Evolutionary conservation across 169 alveolate genomes (phyloP).

Genomic region (Cryptosporidium felis): DNA sequence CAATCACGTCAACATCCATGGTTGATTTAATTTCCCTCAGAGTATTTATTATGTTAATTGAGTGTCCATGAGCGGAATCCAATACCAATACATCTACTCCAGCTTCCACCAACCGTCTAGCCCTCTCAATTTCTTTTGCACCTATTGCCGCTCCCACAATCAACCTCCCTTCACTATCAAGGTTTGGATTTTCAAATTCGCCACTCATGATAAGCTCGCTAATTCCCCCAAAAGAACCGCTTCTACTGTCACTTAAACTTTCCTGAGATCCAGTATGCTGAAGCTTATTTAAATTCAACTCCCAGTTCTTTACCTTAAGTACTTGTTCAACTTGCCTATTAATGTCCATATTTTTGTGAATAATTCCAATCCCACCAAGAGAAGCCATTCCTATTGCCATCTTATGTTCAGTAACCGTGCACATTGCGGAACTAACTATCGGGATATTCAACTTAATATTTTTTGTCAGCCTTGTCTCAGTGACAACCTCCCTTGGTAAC

Average conservation of each 20-base stretch:
- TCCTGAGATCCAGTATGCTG: not conserved
- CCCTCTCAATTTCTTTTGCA: conserved; percentile 60
- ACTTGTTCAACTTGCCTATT: conserved; percentile 87
- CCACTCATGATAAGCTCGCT: not conserved
- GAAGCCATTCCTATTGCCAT: conserved; percentile 93
- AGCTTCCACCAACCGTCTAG: conserved; percentile 74
- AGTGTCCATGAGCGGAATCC: conserved; percentile 94
- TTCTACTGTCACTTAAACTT: not conserved
- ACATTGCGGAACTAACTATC: conserved; percentile 91
- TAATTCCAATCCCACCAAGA: conserved; percentile 88
- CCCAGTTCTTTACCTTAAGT: conserved; percentile 80
- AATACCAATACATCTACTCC: conserved; percentile 85
- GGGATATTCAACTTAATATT: conserved; percentile 85
- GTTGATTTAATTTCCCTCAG: conserved; percentile 84
- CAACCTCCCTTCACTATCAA: conserved; percentile 58
- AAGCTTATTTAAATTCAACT: conserved; percentile 84
- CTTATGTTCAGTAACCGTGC: conserved; percentile 91
- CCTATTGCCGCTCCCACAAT: conserved; percentile 70
- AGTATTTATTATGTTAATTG: conserved; percentile 86
- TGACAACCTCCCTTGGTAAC: conserved; percentile 75
- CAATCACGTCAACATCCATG: conserved; percentile 88
- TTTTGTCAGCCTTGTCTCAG: conserved; percentile 80
- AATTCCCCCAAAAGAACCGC: not conserved
- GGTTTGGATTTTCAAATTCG: not conserved
- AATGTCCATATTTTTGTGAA: conserved; percentile 88